phyloP scores from a whole-genome alignment of 805 yeast species.

The Vanderwaltozyma tropicalis region DNA sequence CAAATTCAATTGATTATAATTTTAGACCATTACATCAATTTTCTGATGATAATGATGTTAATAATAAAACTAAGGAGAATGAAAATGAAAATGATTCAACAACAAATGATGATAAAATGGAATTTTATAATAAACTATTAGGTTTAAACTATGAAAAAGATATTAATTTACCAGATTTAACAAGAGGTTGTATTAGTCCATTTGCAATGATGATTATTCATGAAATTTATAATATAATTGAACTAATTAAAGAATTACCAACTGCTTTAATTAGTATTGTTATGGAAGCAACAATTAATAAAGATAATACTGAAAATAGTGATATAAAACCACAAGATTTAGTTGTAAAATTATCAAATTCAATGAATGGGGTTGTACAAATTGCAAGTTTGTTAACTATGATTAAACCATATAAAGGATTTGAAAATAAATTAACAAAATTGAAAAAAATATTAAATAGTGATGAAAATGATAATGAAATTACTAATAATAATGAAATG shows the following conservation, averaged over 20 bases:
- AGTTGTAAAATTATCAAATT: slow-evolving; percentile 24
- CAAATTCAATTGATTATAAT: slow-evolving; percentile 23
- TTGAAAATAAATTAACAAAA: slow-evolving; percentile 11
- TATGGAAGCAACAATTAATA: slow-evolving; percentile 14
- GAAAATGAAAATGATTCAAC: not conserved
- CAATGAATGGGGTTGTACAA: slow-evolving; percentile 27
- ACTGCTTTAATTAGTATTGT: slow-evolving; percentile 21
- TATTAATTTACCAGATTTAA: slow-evolving; percentile 6
- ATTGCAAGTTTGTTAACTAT: slow-evolving; percentile 22
- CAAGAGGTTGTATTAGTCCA: slow-evolving; percentile 23
- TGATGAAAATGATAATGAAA: not conserved
- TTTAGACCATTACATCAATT: slow-evolving; percentile 8
- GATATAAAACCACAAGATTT: slow-evolving; percentile 15
- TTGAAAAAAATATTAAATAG: not conserved
- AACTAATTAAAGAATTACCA: slow-evolving; percentile 23
- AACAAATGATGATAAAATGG: slow-evolving; percentile 9
- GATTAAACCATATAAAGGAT: slow-evolving; percentile 24
- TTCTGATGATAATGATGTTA: not conserved
- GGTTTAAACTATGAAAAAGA: slow-evolving; percentile 15
- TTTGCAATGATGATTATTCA: slow-evolving; percentile 19
- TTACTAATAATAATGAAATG: not conserved
- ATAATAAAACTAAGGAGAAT: not conserved
- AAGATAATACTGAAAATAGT: slow-evolving; percentile 1
- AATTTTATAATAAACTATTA: slow-evolving; percentile 22
- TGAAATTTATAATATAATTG: slow-evolving; percentile 22